These are phyloP conservation scores for Mrakia frigida DNA, from an alignment of 768 basidiomycete species.

Conservation along the genomic window DNA sequence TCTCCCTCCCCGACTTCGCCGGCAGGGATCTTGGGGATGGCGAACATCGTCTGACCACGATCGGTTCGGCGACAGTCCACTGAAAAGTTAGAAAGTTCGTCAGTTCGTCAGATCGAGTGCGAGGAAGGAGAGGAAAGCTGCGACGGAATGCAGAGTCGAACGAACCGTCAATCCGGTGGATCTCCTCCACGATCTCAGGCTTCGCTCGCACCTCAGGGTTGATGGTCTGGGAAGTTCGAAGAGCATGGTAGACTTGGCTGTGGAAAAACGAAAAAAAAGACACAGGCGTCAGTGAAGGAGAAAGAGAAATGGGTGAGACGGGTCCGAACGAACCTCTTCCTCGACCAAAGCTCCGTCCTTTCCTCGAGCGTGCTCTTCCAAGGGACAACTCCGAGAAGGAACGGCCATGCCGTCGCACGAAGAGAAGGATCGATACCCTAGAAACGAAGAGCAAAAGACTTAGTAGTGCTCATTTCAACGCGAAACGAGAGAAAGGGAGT, in stretches of 20 bases:
- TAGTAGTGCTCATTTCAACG: not conserved
- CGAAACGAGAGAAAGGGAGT: not conserved
- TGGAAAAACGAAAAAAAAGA: not conserved
- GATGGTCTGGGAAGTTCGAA: slow-evolving; percentile 20
- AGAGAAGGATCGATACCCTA: slow-evolving; percentile 58
- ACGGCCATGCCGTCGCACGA: slow-evolving; percentile 81
- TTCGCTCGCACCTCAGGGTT: slow-evolving; percentile 15
- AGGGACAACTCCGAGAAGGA: slow-evolving; percentile 72
- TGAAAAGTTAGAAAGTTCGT: not conserved
- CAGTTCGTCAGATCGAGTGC: not conserved
- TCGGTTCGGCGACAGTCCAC: slow-evolving; percentile 97
- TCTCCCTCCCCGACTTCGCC: slow-evolving; percentile 53
- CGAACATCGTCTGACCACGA: slow-evolving; percentile 83
- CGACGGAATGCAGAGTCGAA: not conserved
- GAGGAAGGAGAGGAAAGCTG: not conserved
- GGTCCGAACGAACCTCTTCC: slow-evolving; percentile 53
- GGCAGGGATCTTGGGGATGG: slow-evolving; percentile 48
- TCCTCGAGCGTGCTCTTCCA: slow-evolving; percentile 69
- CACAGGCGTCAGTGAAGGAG: not conserved
- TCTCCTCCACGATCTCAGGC: slow-evolving; percentile 29
- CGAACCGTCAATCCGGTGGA: slow-evolving; percentile 67
- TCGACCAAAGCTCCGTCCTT: slow-evolving; percentile 58
- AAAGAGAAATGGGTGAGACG: slow-evolving; percentile 19
- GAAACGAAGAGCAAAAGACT: not conserved
- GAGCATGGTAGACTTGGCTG: slow-evolving; percentile 48